Percentiles rank a stretch among this genome's conserved stretches.
phyloP scores from a whole-genome alignment of 257 asterid genomes.

The Solanum chiquidenum region DNA sequence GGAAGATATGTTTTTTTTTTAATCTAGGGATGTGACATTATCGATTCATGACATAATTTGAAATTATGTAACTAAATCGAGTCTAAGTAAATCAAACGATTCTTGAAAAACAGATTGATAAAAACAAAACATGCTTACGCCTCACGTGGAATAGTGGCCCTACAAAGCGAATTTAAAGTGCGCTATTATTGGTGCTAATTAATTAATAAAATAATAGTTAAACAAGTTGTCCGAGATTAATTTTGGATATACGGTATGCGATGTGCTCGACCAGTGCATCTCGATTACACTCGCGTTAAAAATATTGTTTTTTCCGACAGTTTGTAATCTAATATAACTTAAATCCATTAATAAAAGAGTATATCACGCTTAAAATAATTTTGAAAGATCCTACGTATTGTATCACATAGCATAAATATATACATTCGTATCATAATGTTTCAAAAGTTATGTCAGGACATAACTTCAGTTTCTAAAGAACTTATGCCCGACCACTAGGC shows the following conservation, averaged over 20 bases:
- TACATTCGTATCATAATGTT: background rate
- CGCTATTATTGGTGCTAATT: background rate
- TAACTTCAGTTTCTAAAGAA: background rate
- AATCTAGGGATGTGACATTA: background rate
- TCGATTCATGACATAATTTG: background rate
- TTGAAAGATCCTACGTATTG: background rate
- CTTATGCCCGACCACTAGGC: background rate
- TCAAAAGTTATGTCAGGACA: background rate
- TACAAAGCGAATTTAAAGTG: background rate
- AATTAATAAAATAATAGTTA: no score
- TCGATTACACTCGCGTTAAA: no score
- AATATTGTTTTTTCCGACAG: no score
- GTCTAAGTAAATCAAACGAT: background rate
- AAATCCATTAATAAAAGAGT: no score
- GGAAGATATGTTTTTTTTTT: background rate
- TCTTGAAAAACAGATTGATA: background rate
- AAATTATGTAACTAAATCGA: background rate
- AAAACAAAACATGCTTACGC: background rate
- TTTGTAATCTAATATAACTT: background rate
- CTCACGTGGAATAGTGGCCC: background rate
- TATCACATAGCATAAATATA: fast-evolving
- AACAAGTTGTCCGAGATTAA: no score
- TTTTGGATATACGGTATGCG: background rate
- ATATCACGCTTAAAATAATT: no score
- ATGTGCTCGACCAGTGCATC: background rate